Evolutionary conservation across 2,329 filamentous ascomycete genomes (phyloP).

Genomic region (Phialocephala subalpina): DNA sequence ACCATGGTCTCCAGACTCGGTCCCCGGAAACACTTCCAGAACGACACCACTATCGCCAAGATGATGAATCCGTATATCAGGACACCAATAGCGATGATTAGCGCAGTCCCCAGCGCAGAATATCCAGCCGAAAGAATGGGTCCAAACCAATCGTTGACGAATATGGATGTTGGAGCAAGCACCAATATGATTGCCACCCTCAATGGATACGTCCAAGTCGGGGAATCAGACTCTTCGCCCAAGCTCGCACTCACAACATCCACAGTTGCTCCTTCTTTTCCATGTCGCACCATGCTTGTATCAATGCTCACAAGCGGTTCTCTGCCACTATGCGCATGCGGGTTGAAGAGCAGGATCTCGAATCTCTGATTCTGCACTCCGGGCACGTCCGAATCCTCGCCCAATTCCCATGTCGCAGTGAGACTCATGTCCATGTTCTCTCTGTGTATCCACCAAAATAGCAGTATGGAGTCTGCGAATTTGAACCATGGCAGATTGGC

Average conservation of each 20-base stretch:
- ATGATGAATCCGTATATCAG: not conserved
- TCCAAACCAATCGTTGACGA: slow-evolving; percentile 18
- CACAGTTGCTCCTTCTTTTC: not conserved
- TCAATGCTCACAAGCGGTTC: not conserved
- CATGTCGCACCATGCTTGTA: not conserved
- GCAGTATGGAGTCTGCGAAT: slow-evolving; percentile 23
- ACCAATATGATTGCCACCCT: slow-evolving; percentile 23
- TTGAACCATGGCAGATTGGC: slow-evolving; percentile 29
- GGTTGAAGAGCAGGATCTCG: not conserved
- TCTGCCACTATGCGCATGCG: not conserved
- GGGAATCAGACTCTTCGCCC: slow-evolving; percentile 21
- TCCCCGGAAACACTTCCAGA: slow-evolving; percentile 5
- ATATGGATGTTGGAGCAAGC: slow-evolving; percentile 24
- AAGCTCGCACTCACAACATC: not conserved
- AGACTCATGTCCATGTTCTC: slow-evolving; percentile 13
- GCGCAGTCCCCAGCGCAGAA: not conserved
- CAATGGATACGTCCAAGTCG: slow-evolving; percentile 22
- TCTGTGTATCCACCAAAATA: slow-evolving; percentile 27
- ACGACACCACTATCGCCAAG: slow-evolving; percentile 1
- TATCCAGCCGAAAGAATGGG: not conserved
- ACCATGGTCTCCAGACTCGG: not conserved
- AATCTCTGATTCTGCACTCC: not conserved
- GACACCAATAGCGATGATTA: not conserved
- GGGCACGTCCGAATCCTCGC: not conserved
- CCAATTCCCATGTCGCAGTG: not conserved